Conservation (phyloP, 148 eudicot genomes). For the Camellia sinensis region DNA sequence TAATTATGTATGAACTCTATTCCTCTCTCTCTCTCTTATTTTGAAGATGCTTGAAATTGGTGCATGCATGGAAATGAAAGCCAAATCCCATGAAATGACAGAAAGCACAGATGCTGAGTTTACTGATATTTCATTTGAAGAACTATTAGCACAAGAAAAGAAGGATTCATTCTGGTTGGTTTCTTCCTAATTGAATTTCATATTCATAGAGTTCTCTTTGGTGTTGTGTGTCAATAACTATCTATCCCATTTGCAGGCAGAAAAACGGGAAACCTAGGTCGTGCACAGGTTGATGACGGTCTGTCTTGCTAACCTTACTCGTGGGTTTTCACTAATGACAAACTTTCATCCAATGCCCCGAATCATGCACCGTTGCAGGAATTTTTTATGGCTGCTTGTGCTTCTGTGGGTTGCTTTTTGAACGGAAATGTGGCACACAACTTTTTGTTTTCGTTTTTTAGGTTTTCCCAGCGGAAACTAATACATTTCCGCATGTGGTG, state of each 20-base stretch:
- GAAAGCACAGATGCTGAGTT: constrained; percentile 40
- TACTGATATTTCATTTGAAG: constrained; percentile 61
- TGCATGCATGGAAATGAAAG: constrained; percentile 49
- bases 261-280: constrained; percentile 45
- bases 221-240: background rate
- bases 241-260: constrained; percentile 46
- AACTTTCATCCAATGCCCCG: constrained; percentile 24
- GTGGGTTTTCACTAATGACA: constrained; percentile 2
- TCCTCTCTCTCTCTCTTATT: background rate
- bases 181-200: background rate
- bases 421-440: background rate
- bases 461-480: constrained; percentile 4
- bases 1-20: background rate
- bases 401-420: constrained; percentile 7
- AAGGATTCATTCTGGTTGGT: constrained; percentile 66
- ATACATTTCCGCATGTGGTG: background rate
- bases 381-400: constrained; percentile 16
- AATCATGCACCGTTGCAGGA: constrained; percentile 8
- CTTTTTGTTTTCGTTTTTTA: background rate
- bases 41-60: constrained; percentile 60
- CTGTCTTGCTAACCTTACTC: constrained; percentile 13
- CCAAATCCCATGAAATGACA: constrained; percentile 34
- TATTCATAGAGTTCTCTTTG: background rate
- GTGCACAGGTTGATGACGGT: constrained; percentile 29
- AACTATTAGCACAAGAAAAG: constrained; percentile 63